Percentiles rank a stretch among this genome's conserved stretches.
Conservation (phyloP, 2,329 filamentous ascomycete genomes). For the Neofusicoccum laricinum region DNA sequence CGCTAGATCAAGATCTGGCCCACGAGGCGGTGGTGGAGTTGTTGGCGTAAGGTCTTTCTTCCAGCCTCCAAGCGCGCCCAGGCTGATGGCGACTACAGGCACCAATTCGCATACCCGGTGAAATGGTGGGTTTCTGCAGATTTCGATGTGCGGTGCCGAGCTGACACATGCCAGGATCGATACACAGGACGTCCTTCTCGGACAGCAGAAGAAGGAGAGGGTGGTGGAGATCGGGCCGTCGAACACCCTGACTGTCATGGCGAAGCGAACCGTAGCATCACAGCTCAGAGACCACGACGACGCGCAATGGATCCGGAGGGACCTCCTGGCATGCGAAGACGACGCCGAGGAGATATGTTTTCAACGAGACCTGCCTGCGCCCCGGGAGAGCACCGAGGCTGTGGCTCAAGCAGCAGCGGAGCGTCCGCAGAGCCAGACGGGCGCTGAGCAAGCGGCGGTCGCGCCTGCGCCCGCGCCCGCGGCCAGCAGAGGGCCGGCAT, state of each 20-base stretch:
- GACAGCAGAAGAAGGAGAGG: conserved; percentile 26
- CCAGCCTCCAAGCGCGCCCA: background rate
- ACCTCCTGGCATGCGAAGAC: background rate
- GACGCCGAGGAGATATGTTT: background rate
- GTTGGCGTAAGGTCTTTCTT: background rate
- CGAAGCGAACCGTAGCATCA: conserved; percentile 30
- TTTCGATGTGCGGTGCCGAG: background rate
- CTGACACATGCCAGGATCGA: conserved; percentile 30
- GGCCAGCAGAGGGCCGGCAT: conserved; percentile 4
- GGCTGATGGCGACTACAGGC: background rate
- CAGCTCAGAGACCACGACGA: conserved; percentile 22
- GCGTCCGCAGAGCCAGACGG: background rate
- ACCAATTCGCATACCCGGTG: conserved; percentile 1
- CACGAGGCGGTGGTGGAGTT: conserved; percentile 5
- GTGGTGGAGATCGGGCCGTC: conserved; percentile 41
- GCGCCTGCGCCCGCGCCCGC: background rate
- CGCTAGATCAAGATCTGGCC: background rate
- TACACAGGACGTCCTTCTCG: conserved; percentile 37
- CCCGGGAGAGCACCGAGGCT: background rate
- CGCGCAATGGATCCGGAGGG: conserved; percentile 2
- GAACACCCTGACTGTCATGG: conserved; percentile 37
- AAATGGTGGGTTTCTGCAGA: background rate
- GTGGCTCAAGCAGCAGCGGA: background rate
- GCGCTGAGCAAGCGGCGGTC: background rate
- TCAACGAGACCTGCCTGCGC: background rate